Conservation (phyloP, 257 asterid species). For the Ilex asprella region DNA sequence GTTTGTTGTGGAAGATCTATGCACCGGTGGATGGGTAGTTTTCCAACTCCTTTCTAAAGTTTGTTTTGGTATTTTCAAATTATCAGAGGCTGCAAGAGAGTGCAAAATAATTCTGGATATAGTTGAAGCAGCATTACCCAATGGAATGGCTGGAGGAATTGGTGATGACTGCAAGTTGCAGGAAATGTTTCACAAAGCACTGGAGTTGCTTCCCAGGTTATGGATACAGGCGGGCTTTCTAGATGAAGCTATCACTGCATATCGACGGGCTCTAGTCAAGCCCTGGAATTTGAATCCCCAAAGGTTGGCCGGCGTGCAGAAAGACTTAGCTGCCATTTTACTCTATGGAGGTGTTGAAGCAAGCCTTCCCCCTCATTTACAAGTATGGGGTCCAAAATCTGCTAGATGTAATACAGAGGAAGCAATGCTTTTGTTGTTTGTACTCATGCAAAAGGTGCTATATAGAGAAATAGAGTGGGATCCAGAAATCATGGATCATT, state of each 20-base stretch:
- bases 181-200: slow-evolving; percentile 75
- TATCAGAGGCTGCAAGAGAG: slow-evolving; percentile 77
- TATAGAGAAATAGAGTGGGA: slow-evolving; percentile 70
- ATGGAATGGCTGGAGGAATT: slow-evolving; percentile 40
- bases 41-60: no score
- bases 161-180: slow-evolving; percentile 56
- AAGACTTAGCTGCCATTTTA: slow-evolving; percentile 56
- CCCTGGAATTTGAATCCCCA: slow-evolving; percentile 73
- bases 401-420: slow-evolving; percentile 53
- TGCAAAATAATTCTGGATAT: slow-evolving; percentile 76
- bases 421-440: slow-evolving; percentile 64
- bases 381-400: slow-evolving; percentile 24
- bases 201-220: slow-evolving; percentile 70
- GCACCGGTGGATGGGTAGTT: no score
- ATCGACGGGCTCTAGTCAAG: slow-evolving; percentile 57
- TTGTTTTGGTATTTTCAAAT: neutral
- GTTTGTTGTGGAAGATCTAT: no score
- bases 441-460: slow-evolving; percentile 50
- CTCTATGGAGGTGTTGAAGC: slow-evolving; percentile 76
- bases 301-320: slow-evolving; percentile 59
- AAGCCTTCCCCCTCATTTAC: slow-evolving; percentile 31
- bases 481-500: slow-evolving; percentile 61
- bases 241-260: slow-evolving; percentile 68
- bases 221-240: slow-evolving; percentile 60
- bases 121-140: slow-evolving; percentile 77